Evolutionary conservation across 2,329 filamentous ascomycete genomes (phyloP).

Genomic region (Cercospora sp.): DNA sequence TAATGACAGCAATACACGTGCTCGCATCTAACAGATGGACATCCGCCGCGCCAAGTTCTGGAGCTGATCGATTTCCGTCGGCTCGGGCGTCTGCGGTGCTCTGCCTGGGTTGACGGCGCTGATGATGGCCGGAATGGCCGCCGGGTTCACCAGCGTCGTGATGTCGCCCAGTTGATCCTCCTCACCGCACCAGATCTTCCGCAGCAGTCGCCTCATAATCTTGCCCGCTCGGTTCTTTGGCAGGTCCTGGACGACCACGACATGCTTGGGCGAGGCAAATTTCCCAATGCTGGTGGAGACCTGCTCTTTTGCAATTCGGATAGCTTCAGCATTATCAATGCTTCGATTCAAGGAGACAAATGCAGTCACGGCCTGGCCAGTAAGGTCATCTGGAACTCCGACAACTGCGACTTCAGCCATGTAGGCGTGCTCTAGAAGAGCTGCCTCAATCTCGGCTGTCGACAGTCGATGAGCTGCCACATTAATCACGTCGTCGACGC

Average conservation of each 20-base stretch:
- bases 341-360: conserved; percentile 52
- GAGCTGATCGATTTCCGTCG: not conserved
- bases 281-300: not conserved
- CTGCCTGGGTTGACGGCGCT: not conserved
- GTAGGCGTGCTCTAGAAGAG: not conserved
- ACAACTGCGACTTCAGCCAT: not conserved
- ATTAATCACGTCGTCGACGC: not conserved
- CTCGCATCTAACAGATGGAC: not conserved
- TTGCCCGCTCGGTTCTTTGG: not conserved
- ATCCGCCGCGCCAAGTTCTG: not conserved
- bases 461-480: not conserved
- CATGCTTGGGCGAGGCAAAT: not conserved
- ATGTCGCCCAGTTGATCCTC: not conserved
- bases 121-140: not conserved
- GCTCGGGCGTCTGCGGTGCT: not conserved
- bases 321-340: conserved; percentile 72
- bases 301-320: not conserved
- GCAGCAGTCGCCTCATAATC: not conserved
- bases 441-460: not conserved
- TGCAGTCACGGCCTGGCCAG: not conserved
- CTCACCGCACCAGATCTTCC: not conserved
- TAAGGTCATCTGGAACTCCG: not conserved
- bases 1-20: not conserved
- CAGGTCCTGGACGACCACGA: not conserved
- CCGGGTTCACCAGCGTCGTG: not conserved